Base-by-base conservation (phyloP, 306 rosid genomes). In the Cicer judaicum region DNA sequence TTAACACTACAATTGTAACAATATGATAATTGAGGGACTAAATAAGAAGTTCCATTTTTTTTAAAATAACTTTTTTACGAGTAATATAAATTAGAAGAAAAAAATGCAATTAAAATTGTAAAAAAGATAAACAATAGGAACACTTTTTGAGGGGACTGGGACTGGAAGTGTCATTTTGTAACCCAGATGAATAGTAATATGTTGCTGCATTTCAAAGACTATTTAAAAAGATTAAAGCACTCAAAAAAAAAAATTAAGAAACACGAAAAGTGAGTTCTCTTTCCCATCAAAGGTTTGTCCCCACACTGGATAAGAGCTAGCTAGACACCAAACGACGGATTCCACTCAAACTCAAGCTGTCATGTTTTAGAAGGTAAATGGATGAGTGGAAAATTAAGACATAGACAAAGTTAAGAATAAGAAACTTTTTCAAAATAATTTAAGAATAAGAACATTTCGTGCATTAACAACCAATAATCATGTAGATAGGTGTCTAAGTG, bases 261-360 rank as follows among this genome's bases (percentile, higher is more conserved):
- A 78, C 11, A n/a, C 7, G n/a, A 78, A 50, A 34, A 70, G 48
- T 70, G 41, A 68, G 47, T 61, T 61, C 8, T 70, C 5, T 1
- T 24, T 9, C 7, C 11, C 36, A 52, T 57, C 40, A 68, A 63
- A 62, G 68, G 34, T 74, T 74, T 15, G 72, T 73, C 77, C 83
- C 82, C 83, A 70, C 76, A 57, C 11, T 56, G 63, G 85, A 82
- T 46, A 76, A 73, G 60, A 78, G 77, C 66, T 12, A 2, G 76
- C 72, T 12, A 1, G 71, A 53, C 79, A 80, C 43, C 84, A 65
- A 68, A 69, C 77, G 38, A 76, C 1, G 29, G 8, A 19, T 13
- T 61, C 40, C 60, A 44, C 59, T 72, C 73, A 56, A 29, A 80
- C 56, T 76, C 13, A 29, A 19, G 62, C 76, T 74, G 88, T 70